Conservation (phyloP, 345 rosid genomes). For the Gossypium anomalum region DNA sequence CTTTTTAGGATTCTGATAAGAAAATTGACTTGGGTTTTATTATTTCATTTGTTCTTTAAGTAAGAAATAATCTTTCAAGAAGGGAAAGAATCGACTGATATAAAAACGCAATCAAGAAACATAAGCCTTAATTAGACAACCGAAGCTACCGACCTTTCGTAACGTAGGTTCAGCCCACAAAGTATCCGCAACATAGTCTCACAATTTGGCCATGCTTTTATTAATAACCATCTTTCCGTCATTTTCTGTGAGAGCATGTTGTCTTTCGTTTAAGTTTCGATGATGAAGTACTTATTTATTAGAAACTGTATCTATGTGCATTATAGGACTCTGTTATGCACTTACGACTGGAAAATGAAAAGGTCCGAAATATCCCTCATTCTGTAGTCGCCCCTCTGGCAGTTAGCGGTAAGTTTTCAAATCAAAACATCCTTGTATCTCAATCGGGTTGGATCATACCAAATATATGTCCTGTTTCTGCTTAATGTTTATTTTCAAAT, state of each 20-base stretch:
- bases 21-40: too few relatives aligned
- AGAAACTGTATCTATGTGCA: not conserved
- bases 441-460: not conserved
- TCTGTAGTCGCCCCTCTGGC: conserved; percentile 63
- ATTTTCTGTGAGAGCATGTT: not conserved
- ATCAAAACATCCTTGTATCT: not conserved
- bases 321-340: conserved; percentile 45
- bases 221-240: not conserved
- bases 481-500: not conserved
- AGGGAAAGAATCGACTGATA: too few relatives aligned
- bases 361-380: conserved; percentile 65
- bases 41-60: too few relatives aligned
- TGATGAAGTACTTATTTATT: not conserved
- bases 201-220: not conserved
- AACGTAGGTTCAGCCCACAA: too few relatives aligned
- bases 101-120: too few relatives aligned
- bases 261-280: conserved; percentile 6
- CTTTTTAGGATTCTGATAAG: too few relatives aligned
- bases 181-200: too few relatives aligned
- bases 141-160: too few relatives aligned
- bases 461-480: not conserved
- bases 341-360: conserved; percentile 62
- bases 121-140: too few relatives aligned
- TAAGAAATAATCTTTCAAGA: too few relatives aligned
- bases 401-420: conserved; percentile 60